Base-by-base conservation (phyloP, 1,284 basidiomycete genomes). In the Caloboletus inedulis region DNA sequence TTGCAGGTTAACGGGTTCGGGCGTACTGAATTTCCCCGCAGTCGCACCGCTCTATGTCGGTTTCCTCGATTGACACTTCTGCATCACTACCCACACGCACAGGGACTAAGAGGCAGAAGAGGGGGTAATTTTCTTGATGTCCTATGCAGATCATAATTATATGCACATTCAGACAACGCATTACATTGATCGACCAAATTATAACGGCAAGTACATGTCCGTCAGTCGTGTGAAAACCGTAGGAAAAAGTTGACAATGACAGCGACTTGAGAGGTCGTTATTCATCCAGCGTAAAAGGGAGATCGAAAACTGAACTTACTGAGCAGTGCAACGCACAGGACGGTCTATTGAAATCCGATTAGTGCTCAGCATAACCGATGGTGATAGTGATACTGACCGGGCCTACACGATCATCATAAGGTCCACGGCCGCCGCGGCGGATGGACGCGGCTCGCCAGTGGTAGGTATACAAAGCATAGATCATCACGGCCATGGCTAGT, bases 391-490 rank as follows among this genome's bases (percentile, higher is more conserved):
- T 50, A 77, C 85, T 72, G 56, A 87, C 85, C 47, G 85, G 85
- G 53, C 95, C 95, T 50, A 98, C 72, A 52, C 97, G 84, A 75
- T 99, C 96, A 65, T 99, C 97, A 72, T 99, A 99, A 2, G 96
- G 95, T 21, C 94, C 96, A 49, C 90, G 84, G 13, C 94, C 93
- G 43, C 95, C 89, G 53, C 85, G 81, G 47, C 95, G 85, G 67
- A 99, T 99, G 21, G 94, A 93, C 29, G 84, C 80, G 14, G 96
- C 97, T 62, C 96, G 86, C 91, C 94, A 95, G 72, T 98, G 95
- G 71, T 95, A 98, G 40, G 94, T 94, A 61, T 90, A 89, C 18
- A 99, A 75, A 1, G 97, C 96, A 70, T 98, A 98, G 30, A 94
- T 70, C 96, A 98, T 98, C 60, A 98, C 94, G 13, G 85, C 91